A percentile compares a stretch with the other conserved stretches of the same genome.
These are phyloP conservation scores for Dothiorella sarmentorum DNA, from an alignment of 2,329 filamentous ascomycete genomes.

Conservation along the genomic window DNA sequence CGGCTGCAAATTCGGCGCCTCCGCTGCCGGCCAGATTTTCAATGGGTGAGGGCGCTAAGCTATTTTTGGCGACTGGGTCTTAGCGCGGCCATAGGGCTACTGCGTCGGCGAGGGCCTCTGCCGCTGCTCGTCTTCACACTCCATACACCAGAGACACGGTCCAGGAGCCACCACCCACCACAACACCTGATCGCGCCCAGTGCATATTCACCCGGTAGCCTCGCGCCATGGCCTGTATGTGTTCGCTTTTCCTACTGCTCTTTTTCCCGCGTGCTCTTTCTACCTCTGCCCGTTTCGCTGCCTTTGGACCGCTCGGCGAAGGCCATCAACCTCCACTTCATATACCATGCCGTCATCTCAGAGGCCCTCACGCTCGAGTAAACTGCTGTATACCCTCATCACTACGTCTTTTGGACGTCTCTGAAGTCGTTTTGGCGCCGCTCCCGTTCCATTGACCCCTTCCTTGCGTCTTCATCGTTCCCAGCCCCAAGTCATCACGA, in stretches of 20 bases:
- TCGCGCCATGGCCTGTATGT: conserved; percentile 60
- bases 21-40: neutral
- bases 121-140: conserved; percentile 16
- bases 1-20: neutral
- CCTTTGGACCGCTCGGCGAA: conserved; percentile 28
- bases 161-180: conserved; percentile 18
- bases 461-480: conserved; percentile 29
- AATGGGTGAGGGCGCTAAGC: neutral
- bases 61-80: conserved; percentile 10
- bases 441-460: conserved; percentile 23
- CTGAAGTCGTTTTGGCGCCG: conserved; percentile 19
- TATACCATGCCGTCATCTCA: conserved; percentile 32
- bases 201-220: conserved; percentile 35
- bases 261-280: conserved; percentile 23
- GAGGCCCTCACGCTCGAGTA: conserved; percentile 15
- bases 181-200: conserved; percentile 6
- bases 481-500: conserved; percentile 29
- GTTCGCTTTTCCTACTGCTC: conserved; percentile 33
- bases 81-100: conserved; percentile 11
- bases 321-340: conserved; percentile 34
- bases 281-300: conserved; percentile 22
- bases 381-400: conserved; percentile 17
- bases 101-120: conserved; percentile 4
- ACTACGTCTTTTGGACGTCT: conserved; percentile 21
- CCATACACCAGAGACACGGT: conserved; percentile 14